phyloP scores from a whole-genome alignment of 345 rosid genomes.

The Raphanus sativus region DNA sequence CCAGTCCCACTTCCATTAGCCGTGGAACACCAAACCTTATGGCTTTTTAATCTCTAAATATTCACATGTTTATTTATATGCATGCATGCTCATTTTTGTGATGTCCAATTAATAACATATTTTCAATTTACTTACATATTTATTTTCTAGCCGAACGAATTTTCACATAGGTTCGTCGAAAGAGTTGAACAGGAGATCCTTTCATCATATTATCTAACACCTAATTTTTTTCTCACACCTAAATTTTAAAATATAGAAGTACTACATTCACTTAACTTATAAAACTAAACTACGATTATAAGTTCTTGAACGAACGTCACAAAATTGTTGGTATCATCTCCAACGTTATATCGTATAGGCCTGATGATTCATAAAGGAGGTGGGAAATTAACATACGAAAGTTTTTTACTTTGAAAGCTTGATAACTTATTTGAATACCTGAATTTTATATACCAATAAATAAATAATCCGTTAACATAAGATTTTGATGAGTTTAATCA shows the following conservation, averaged over 20 bases:
- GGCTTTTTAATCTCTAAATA: not conserved
- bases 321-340: not conserved
- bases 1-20: conserved; percentile 22
- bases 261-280: not conserved
- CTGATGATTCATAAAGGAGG: not conserved
- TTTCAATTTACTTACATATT: not conserved
- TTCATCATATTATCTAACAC: not conserved
- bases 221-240: no score
- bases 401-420: not conserved
- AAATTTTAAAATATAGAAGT: not conserved
- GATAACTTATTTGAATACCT: not conserved
- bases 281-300: not conserved
- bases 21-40: conserved; percentile 14
- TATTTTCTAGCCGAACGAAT: not conserved
- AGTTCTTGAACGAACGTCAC: not conserved
- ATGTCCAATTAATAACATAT: not conserved
- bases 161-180: conserved; percentile 1
- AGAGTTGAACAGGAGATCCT: not conserved
- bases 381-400: not conserved
- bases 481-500: not conserved
- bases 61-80: not conserved
- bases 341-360: not conserved
- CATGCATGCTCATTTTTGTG: not conserved
- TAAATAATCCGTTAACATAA: not conserved
- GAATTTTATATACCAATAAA: not conserved